Evolutionary conservation across 2,329 filamentous ascomycete species (phyloP), one percentile per base, ranked within the genome.

Genomic region (Colletotrichum graminicola): DNA sequence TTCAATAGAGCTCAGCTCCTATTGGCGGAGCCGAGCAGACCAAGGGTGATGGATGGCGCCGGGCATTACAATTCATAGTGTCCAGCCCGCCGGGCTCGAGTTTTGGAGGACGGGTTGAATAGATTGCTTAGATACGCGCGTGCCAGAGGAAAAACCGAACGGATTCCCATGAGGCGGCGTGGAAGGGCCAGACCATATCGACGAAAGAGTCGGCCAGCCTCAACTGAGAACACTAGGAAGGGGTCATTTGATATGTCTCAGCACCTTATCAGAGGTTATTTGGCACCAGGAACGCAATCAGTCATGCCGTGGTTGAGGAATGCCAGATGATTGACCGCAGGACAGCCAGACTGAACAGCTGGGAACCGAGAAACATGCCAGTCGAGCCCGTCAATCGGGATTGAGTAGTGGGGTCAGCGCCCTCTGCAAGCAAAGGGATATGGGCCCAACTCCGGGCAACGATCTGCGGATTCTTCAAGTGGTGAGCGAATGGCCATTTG

Each of bases 281-380:
- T 39, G 56, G 10, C 18, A 32, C 16, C 18, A 41, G 60, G 61
- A 54, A 54, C 61, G 61, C 23, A 32, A 43, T 39, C 18, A 39
- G 41, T 32, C 23, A 43, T 11, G 49, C n/a, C 10, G 14, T 32
- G 47, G 61, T 34, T 63, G 8, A 34, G n/a, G 45, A 62, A 62
- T 62, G 32, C 23, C 26, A 16, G 11, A 54, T 18, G 14, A 43
- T 54, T 54, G 34, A 29, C 36, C n/a, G 32, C 12, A n/a, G 26
- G 59, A 62, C 32, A n/a, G 21, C 32, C 18, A 18, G 16, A 23
- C 29, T 23, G n/a, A 18, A n/a, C 21, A 18, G 34, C 21, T 23
- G 47, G 45, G 56, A 43, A 45, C 45, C 55, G 56, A 32, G 32
- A 36, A 18, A 34, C 64, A 41, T 66, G 47, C 56, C 56, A 43